phyloP scores from a whole-genome alignment of 257 asterid genomes.

The Ilex aquifolium region DNA sequence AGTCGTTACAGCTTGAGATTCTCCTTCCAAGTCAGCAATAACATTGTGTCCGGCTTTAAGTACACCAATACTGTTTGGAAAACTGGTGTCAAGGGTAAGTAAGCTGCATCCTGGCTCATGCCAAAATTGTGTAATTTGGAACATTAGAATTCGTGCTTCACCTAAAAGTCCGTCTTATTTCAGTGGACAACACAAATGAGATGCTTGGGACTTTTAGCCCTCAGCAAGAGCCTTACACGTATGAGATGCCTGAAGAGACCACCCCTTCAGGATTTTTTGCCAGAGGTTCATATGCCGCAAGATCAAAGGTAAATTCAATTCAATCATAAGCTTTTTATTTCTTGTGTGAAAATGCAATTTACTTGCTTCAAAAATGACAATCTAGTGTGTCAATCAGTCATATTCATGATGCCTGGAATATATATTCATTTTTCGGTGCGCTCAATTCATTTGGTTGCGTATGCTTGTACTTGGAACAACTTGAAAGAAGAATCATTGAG shows the following conservation, averaged over 20 bases:
- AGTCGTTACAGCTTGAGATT: constrained; percentile 54
- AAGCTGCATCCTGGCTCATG: not conserved
- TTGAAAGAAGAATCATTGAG: too few relatives aligned
- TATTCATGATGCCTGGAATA: not conserved
- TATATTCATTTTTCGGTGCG: not conserved
- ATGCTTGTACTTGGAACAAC: not conserved
- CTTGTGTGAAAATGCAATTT: not conserved
- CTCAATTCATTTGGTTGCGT: not conserved
- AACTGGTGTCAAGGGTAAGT: constrained; percentile 69
- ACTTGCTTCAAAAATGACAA: not conserved
- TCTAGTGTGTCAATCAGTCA: not conserved
- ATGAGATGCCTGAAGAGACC: constrained; percentile 44
- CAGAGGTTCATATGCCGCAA: constrained; percentile 42
- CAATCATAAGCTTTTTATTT: not conserved
- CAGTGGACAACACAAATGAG: constrained; percentile 43
- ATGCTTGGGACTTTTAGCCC: constrained; percentile 52
- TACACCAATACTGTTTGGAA: constrained; percentile 76
- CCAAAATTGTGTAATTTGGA: too few relatives aligned
- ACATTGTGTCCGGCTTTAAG: constrained; percentile 70
- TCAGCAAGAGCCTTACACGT: constrained; percentile 36
- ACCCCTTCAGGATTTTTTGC: constrained; percentile 53
- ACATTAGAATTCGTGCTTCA: not conserved
- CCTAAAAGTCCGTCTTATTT: not conserved
- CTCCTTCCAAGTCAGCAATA: constrained; percentile 62
- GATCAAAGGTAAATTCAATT: constrained; percentile 27